phyloP scores from a whole-genome alignment of 257 asterid species.

The Solanum pinnatisectum region DNA sequence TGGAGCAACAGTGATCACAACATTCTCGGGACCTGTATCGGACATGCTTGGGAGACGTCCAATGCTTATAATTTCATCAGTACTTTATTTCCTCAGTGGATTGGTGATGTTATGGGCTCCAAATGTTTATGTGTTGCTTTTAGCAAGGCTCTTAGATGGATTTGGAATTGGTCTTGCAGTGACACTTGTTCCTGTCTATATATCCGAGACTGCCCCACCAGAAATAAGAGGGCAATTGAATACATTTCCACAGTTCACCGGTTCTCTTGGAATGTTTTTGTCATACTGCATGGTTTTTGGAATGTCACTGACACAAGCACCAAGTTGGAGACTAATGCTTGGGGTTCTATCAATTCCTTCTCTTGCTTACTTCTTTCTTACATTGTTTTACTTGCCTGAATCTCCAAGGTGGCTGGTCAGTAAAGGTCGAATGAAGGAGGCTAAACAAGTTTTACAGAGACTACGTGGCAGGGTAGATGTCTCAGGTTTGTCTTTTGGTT shows the following conservation, averaged over 20 bases:
- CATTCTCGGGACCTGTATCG: slow-evolving; percentile 75
- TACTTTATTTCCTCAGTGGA: slow-evolving; percentile 69
- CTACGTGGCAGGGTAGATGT: slow-evolving; percentile 87
- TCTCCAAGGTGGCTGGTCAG: slow-evolving; percentile 98
- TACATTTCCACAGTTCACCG: slow-evolving; percentile 91
- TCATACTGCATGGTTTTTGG: slow-evolving; percentile 91
- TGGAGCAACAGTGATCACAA: slow-evolving; percentile 89
- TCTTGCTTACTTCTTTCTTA: slow-evolving; percentile 42
- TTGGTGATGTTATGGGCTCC: slow-evolving; percentile 96
- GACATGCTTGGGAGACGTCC: slow-evolving; percentile 91
- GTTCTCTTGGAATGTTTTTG: slow-evolving; percentile 80
- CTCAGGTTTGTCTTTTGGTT: slow-evolving; percentile 40
- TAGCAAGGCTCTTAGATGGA: slow-evolving; percentile 89
- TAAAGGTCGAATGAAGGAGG: slow-evolving; percentile 78
- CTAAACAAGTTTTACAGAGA: slow-evolving; percentile 59
- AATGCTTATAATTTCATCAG: slow-evolving; percentile 74
- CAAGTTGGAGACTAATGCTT: slow-evolving; percentile 96
- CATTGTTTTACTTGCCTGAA: slow-evolving; percentile 71
- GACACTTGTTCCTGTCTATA: slow-evolving; percentile 85
- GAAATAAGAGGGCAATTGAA: slow-evolving; percentile 74
- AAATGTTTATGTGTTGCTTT: slow-evolving; percentile 62
- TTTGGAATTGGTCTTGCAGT: slow-evolving; percentile 90
- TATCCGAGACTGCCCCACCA: slow-evolving; percentile 95
- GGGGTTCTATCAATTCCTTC: slow-evolving; percentile 91
- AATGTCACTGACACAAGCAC: slow-evolving; percentile 62